Base-by-base conservation (phyloP, 257 asterid genomes). In the Salvia hispanica region DNA sequence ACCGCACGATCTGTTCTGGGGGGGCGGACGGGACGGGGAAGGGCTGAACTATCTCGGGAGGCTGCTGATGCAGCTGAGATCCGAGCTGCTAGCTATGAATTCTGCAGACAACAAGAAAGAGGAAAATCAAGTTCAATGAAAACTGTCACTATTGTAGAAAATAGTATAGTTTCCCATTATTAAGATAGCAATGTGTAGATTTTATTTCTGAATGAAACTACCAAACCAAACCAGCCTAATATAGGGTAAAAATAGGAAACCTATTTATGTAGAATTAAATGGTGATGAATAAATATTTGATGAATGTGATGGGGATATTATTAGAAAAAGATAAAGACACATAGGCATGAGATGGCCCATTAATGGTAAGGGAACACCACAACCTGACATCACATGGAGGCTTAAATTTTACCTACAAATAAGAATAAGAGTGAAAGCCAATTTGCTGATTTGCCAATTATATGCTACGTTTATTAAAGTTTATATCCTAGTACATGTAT, bases 1-100 rank as follows among this genome's bases (percentile, higher is more conserved):
- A 9, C 99, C 99, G 0, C 97, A 90, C 71, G 97, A 93, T 72
- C 84, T 86, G 69, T 93, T 93, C 72, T 93, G 99, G 97, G 99
- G 99, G 21, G 99, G 99, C 33, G 97, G 99, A 10, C 86, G 99
- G 55, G 97, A 93, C n/a, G 96, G 97, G 8, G 99, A 93, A 80
- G 99, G 99, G 39, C 86, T 93, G 33, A 93, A 93, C 79, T 90
- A 93, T 81, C 99, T 93, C 1, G 99, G 97, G 63, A 82, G 97
- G 83, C 82, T 90, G 76, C 76, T 93, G 64, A 93, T 90, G 99
- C 84, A 71, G 82, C 78, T 93, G 82, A 84, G 99, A 60, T 88
- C 99, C 0, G 99, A 88, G 84, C 76, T 88, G 77, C 70, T 83
- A 11, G 85, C 78, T 40, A 77, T 80, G 40, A 76, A 82, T 56